phyloP scores from a whole-genome alignment of 768 basidiomycete species.

The Podaxis sp. region DNA sequence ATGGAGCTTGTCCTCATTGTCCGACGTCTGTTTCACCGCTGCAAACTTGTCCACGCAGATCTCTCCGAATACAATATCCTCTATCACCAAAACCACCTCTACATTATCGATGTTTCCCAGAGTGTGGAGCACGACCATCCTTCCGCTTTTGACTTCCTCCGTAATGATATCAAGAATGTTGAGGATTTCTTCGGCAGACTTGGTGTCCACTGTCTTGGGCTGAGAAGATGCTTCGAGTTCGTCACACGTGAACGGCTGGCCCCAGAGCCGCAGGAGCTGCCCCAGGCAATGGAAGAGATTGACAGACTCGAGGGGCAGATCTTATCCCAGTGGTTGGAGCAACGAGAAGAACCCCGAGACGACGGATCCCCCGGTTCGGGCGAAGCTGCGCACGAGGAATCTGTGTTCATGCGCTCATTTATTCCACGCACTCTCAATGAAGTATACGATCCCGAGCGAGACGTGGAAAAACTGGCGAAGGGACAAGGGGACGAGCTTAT shows the following conservation, averaged over 20 bases:
- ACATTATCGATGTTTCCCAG: constrained; percentile 97
- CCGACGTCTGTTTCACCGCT: constrained; percentile 83
- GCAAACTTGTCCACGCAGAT: constrained; percentile 96
- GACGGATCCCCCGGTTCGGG: constrained; percentile 23
- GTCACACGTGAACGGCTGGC: constrained; percentile 59
- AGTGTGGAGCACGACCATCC: constrained; percentile 99
- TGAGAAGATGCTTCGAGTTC: constrained; percentile 87
- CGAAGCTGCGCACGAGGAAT: constrained; percentile 69
- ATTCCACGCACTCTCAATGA: constrained; percentile 93
- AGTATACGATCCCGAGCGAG: constrained; percentile 92
- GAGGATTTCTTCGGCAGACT: constrained; percentile 88
- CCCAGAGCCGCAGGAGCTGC: not conserved
- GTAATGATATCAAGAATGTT: constrained; percentile 87
- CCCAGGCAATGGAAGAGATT: constrained; percentile 22
- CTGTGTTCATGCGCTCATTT: constrained; percentile 86
- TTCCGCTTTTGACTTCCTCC: constrained; percentile 92
- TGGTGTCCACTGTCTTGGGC: constrained; percentile 74
- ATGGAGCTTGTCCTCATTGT: constrained; percentile 75
- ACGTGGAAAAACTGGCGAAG: constrained; percentile 70
- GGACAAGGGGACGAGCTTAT: constrained; percentile 78
- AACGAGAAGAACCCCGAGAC: constrained; percentile 18
- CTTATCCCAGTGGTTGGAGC: constrained; percentile 50
- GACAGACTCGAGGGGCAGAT: constrained; percentile 32
- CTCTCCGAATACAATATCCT: constrained; percentile 98
- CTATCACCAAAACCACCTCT: constrained; percentile 78